Evolutionary conservation across 208 protist species (phyloP), one percentile per base, ranked within the genome.

Genomic region (Acanthamoeba lenticulata): DNA sequence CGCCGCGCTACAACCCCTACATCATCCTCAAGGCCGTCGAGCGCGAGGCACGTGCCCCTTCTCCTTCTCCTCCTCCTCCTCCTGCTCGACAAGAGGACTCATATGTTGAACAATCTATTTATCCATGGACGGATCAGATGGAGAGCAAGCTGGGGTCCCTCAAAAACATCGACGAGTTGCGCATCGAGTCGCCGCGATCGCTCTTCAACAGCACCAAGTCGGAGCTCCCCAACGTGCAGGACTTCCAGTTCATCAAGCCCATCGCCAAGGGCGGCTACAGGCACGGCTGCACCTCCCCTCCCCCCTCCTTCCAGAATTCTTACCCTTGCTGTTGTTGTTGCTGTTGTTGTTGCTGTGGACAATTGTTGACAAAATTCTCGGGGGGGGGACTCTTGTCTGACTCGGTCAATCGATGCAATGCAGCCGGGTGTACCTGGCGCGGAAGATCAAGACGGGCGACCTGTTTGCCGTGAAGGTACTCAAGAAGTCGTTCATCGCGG

Each of bases 381-480:
- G n/a, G n/a, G n/a, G n/a, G n/a, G n/a, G n/a, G n/a, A n/a, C n/a
- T n/a, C n/a, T n/a, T n/a, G n/a, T n/a, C n/a, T n/a, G n/a, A n/a
- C n/a, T n/a, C n/a, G n/a, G n/a, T n/a, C n/a, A n/a, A 69, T 11
- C 29, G 5, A 6, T 19, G 13, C 7, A 11, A 92, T 77, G 21
- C 40, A 69, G 85, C 44, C 65, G 44, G 95, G 97, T 24, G 94
- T 95, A 60, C 74, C 97, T 9, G 72, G 96, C 95, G 3, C 45
- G 81, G 2, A 97, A 97, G 91, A 97, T 94, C 45, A 94, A 67
- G 44, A 97, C 96, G n/a, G 96, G 96, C 7, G 96, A 97, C 85
- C 42, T 97, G 5, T 98, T 95, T 72, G 97, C 97, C 0, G 97
- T 98, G 5, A 98, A 98, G 67, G 95, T 97, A 4, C 57, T 98